Percentiles rank a stretch among this genome's conserved stretches.
phyloP scores from a whole-genome alignment of 1,284 basidiomycete species.

The Peniophora sp. region DNA sequence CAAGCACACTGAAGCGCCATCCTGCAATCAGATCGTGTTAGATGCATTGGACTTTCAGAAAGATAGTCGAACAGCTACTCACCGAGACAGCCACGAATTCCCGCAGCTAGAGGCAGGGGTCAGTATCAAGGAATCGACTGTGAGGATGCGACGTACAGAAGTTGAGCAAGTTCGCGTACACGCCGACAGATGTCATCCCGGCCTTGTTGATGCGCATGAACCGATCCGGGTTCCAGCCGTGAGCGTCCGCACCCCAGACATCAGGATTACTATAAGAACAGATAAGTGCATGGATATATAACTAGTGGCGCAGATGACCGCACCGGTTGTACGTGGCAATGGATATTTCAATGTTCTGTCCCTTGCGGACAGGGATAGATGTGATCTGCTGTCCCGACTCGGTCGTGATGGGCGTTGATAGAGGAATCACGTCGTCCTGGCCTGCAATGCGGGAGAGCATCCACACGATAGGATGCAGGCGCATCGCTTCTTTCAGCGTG shows the following conservation, averaged over 20 bases:
- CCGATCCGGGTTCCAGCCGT: slow-evolving; percentile 42
- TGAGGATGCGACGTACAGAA: slow-evolving; percentile 9
- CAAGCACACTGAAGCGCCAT: slow-evolving; percentile 14
- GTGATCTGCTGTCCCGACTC: slow-evolving; percentile 21
- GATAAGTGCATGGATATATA: not conserved
- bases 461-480: slow-evolving; percentile 27
- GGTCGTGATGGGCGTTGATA: slow-evolving; percentile 26
- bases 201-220: slow-evolving; percentile 29
- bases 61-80: slow-evolving; percentile 21
- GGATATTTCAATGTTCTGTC: slow-evolving; percentile 24
- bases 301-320: slow-evolving; percentile 1
- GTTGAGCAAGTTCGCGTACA: slow-evolving; percentile 42
- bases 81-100: slow-evolving; percentile 23
- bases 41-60: not conserved
- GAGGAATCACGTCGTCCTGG: slow-evolving; percentile 31
- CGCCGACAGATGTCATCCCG: slow-evolving; percentile 33
- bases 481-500: slow-evolving; percentile 25
- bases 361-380: slow-evolving; percentile 27
- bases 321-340: slow-evolving; percentile 25
- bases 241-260: slow-evolving; percentile 42
- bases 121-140: not conserved
- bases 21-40: not conserved
- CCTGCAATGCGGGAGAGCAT: slow-evolving; percentile 21
- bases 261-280: slow-evolving; percentile 18
- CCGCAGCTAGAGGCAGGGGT: slow-evolving; percentile 12